phyloP scores from a whole-genome alignment of 2,329 filamentous ascomycete genomes.

The Lasiodiplodia sp. region DNA sequence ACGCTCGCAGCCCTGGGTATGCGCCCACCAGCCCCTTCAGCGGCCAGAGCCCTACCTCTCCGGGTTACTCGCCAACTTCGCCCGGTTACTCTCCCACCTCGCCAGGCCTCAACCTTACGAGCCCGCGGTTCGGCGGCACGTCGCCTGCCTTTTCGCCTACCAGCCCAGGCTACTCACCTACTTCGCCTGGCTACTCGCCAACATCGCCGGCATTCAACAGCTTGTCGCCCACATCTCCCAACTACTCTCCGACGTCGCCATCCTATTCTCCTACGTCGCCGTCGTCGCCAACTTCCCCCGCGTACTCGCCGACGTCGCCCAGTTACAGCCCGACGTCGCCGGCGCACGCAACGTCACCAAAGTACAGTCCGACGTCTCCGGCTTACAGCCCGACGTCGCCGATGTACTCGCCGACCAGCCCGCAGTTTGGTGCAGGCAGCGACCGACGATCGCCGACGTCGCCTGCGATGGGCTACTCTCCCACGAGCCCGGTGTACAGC shows the following conservation, averaged over 20 bases:
- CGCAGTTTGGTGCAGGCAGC: slow-evolving; percentile 47
- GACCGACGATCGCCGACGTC: slow-evolving; percentile 57
- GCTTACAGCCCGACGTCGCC: slow-evolving; percentile 63
- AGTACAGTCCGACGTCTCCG: slow-evolving; percentile 67
- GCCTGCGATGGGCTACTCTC: slow-evolving; percentile 71
- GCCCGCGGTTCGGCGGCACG: slow-evolving; percentile 54
- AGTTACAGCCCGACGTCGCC: slow-evolving; percentile 60
- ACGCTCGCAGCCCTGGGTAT: slow-evolving; percentile 71
- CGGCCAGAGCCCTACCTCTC: slow-evolving; percentile 51
- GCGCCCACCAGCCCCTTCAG: slow-evolving; percentile 80
- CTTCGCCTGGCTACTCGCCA: slow-evolving; percentile 75
- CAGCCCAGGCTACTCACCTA: slow-evolving; percentile 67
- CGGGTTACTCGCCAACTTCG: slow-evolving; percentile 48
- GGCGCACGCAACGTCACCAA: slow-evolving; percentile 62
- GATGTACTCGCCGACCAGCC: slow-evolving; percentile 64
- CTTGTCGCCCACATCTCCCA: slow-evolving; percentile 59
- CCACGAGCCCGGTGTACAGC: slow-evolving; percentile 68
- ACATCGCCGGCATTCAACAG: slow-evolving; percentile 70
- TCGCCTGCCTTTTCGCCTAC: slow-evolving; percentile 53
- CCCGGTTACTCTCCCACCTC: slow-evolving; percentile 69
- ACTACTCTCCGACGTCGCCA: slow-evolving; percentile 67
- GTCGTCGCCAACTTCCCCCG: slow-evolving; percentile 61
- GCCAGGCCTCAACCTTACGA: slow-evolving; percentile 63
- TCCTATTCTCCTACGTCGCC: slow-evolving; percentile 80
- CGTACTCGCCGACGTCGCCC: slow-evolving; percentile 61